These are phyloP conservation scores for Ustilaginoidea virens DNA, from an alignment of 2,329 filamentous ascomycete genomes.

Conservation along the genomic window DNA sequence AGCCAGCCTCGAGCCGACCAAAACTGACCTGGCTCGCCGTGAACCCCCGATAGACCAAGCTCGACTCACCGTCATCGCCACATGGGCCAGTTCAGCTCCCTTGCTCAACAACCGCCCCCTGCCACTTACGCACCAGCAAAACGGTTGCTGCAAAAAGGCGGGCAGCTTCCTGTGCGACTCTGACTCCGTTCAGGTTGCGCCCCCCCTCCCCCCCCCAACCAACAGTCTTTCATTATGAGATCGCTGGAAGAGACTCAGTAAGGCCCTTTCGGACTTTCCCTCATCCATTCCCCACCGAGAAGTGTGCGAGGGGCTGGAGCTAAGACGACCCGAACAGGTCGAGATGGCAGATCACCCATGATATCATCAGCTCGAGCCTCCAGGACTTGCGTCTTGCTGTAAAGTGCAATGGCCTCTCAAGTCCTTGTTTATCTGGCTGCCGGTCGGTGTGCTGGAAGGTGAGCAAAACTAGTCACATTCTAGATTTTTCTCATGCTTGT, in stretches of 20 bases:
- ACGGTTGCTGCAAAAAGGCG: not conserved
- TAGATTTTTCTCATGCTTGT: too few relatives aligned
- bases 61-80: too few relatives aligned
- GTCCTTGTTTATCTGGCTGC: slow-evolving; percentile 55
- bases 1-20: too few relatives aligned
- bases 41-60: not conserved
- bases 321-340: slow-evolving; percentile 25
- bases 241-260: slow-evolving; percentile 23
- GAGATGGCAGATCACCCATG: slow-evolving; percentile 52
- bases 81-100: too few relatives aligned
- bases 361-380: slow-evolving; percentile 39
- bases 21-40: too few relatives aligned
- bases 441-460: slow-evolving; percentile 92
- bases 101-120: too few relatives aligned
- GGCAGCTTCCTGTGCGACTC: not conserved
- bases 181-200: too few relatives aligned
- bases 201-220: not conserved
- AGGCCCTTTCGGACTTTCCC: slow-evolving; percentile 7
- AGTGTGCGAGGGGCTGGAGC: slow-evolving; percentile 1
- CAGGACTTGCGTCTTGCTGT: slow-evolving; percentile 50
- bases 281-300: not conserved
- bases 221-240: slow-evolving; percentile 15
- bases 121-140: not conserved
- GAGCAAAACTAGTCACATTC: too few relatives aligned
- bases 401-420: slow-evolving; percentile 39